Evolutionary conservation across 2,329 filamentous ascomycete species (phyloP), one percentile per base, ranked within the genome.

Genomic region (Tolypocladium nubicola): DNA sequence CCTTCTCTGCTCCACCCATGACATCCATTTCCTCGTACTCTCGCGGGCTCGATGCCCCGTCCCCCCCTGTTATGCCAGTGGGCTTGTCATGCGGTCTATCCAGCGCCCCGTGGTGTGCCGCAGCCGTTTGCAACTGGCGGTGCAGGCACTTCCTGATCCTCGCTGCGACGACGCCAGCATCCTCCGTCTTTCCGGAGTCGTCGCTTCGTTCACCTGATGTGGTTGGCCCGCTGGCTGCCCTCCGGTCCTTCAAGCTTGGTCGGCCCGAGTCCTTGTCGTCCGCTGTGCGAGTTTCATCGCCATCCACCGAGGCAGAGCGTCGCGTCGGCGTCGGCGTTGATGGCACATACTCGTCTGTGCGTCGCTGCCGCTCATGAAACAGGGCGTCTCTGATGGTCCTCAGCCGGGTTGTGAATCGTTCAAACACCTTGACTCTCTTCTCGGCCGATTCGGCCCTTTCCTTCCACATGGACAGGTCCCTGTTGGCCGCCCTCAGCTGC

Each of bases 381-480:
- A 33, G 6, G 19, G 57, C 55, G 49, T 66, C 65, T n/a, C 64
- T 65, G 54, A 73, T 69, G 1, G 62, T 67, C 52, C 67, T 66
- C 38, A 76, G 45, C 30, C 67, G 67, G 16, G 65, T 59, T 4
- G 71, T 73, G 58, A 79, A 76, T 45, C 69, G 67, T 64, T 81
- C 74, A 58, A 80, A 75, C 30, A 77, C 73, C 4, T 73, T 71
- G 21, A 84, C 65, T 53, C 78, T 73, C 59, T 70, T 74, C 69
- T 87, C 83, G 0, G 82, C 82, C 4, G 74, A 71, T 63, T 82
- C 76, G 0, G 84, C 84, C 38, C 81, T 72, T 38, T 73, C 74
- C 60, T 73, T 78, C 84, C 83, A 87, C 60, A 70, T 73, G 0
- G 62, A 61, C 5, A 65, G 59, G 30, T 72, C 69, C 14, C 64